Base-by-base conservation (phyloP, 2,329 filamentous ascomycete species). In the Fusarium bulbicola region DNA sequence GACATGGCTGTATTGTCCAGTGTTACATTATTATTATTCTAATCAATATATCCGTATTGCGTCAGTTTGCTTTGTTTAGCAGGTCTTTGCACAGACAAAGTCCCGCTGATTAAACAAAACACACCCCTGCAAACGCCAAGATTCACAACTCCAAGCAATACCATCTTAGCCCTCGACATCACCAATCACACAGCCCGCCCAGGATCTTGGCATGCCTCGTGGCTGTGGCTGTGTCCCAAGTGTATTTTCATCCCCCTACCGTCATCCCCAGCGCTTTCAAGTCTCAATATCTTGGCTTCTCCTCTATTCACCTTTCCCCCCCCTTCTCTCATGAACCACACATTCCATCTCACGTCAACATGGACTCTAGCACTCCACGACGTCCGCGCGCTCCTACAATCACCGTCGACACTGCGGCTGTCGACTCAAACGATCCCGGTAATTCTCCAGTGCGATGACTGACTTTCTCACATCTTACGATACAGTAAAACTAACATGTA, bases 331-430 rank as follows among this genome's bases (percentile, higher is more conserved):
- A 24, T 45, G 18, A 24, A 42, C 18, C 26, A 28, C 43, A 36
- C 34, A 39, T 28, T 39, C 20, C 50, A 37, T 28, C 32, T 37
- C 24, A n/a, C 18, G 32, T 45, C 18, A 52, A 32, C 13, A 74
- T 74, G 72, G 72, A 74, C 47, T 73, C 72, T 30, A 59, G 56
- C 43, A 39, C 30, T 21, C 50, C 66, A 37, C 62, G 59, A 66
- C 69, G 72, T 42, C 53, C 69, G 18, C 59, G 72, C 39, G 72
- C 72, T 39, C 72, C 72, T 20, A 74, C 72, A 53, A 74, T 74
- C 52, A 74, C 72, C 2, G 72, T 74, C 32, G 72, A 74, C 20
- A 74, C 69, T 43, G 72, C 72, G 37, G 72, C 72, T 36, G 61
- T 74, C 30, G 72, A 74, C 28, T 10, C 60, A 63, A 66, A 73